These are phyloP conservation scores for Talaromyces sp. DNA, from an alignment of 2,329 filamentous ascomycete genomes.

Conservation along the genomic window DNA sequence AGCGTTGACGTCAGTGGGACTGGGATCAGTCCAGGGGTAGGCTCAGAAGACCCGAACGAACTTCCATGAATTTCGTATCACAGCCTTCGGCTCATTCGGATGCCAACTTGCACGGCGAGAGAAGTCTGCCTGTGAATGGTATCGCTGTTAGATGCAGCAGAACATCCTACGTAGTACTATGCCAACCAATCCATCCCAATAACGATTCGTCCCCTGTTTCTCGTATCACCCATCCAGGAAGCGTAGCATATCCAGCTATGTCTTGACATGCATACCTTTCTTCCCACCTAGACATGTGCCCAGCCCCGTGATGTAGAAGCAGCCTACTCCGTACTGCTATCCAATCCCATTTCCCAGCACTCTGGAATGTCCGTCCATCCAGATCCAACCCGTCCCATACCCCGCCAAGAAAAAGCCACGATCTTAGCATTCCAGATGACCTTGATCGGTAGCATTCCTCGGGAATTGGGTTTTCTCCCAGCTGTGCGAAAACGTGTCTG, in stretches of 20 bases:
- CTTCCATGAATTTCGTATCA: not conserved
- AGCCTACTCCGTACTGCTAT: not conserved
- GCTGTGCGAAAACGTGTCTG: not conserved
- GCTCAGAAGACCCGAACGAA: not conserved
- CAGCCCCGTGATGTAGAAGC: not conserved
- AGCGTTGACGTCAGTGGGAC: not conserved
- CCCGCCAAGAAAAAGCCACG: slow-evolving; percentile 4
- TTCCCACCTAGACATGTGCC: not conserved
- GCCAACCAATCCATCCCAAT: not conserved
- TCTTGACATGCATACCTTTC: not conserved
- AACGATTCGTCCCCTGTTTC: not conserved
- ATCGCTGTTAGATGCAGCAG: not conserved
- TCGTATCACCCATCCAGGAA: not conserved
- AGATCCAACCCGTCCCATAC: not conserved
- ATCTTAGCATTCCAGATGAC: not conserved
- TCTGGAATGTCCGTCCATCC: not conserved
- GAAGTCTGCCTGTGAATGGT: not conserved
- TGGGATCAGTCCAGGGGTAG: not conserved
- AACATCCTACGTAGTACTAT: not conserved
- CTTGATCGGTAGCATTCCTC: not conserved
- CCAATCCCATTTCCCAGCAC: not conserved
- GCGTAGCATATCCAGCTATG: not conserved
- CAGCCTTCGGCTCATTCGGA: not conserved
- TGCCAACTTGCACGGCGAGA: not conserved
- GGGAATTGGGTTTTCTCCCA: not conserved